Base-by-base conservation (phyloP, 2,329 filamentous ascomycete species). In the Ciborinia camelliae region DNA sequence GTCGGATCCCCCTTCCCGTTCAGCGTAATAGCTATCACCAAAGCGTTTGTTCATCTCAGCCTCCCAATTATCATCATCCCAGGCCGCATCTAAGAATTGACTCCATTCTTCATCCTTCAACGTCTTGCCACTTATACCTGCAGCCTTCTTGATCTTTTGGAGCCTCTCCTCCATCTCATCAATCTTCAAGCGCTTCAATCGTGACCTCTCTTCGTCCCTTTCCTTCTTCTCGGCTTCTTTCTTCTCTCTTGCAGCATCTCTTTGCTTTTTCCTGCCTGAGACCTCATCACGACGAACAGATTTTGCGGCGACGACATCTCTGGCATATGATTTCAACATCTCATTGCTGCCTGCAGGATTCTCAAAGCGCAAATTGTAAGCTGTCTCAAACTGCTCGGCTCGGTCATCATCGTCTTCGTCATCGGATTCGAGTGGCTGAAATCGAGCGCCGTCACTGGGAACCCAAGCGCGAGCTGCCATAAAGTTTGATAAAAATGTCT, bases 331-430 rank as follows among this genome's bases (percentile, higher is more conserved):
- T 73, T 90, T 87, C 39, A 99, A 81, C 58, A 90, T 88, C 77
- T 97, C 92, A 74, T 97, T 97, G 72, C 91, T 88, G 74, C 91
- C 92, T 66, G 84, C 84, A 0, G 95, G 92, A 72, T 98, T 91
- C 76, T 99, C 95, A 73, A 99, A 99, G 41, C 95, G 90, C 78
- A 97, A 79, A 79, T 99, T 99, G 80, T 97, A 99, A 5, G 93
- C 93, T 69, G 90, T 84, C 78, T 99, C 95, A 73, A 94, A 96
- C 67, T 89, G 86, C 52, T 98, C 94, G 32, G 93, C 93, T 53
- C 86, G 83, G 35, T 85, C 83, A 37, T 90, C 86, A 51, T 91
- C 81, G 55, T 83, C 82, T 2, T 82, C 91, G 60, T 97, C 92
- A 71, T 99, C 95, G 0, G 92, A 97, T 74, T 97, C 92, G 65